These are phyloP conservation scores for Rhododendron simsii DNA, from an alignment of 148 eudicot genomes.

Conservation along the genomic window DNA sequence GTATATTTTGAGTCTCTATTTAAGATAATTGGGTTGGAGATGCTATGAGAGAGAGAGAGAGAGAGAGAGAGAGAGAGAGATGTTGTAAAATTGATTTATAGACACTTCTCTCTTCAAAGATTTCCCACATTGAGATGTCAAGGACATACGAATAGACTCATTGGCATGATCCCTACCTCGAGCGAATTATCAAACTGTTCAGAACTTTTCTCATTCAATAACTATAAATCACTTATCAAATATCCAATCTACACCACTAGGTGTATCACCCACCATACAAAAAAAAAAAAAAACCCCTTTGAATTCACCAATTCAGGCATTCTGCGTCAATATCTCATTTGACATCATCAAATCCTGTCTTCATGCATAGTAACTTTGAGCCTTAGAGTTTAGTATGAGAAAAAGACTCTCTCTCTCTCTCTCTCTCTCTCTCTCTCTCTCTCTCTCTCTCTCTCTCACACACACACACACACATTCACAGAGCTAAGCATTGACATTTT, in stretches of 20 bases:
- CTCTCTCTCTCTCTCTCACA: background rate
- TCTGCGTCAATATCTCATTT: background rate
- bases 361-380: background rate
- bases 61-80: background rate
- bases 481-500: background rate
- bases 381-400: too few species aligned
- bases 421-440: background rate
- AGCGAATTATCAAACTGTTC: background rate
- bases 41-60: background rate
- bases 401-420: background rate
- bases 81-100: background rate
- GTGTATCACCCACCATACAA: background rate
- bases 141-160: background rate
- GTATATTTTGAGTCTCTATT: too few species aligned
- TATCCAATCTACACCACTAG: background rate
- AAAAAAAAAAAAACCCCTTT: too few species aligned
- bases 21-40: too few species aligned
- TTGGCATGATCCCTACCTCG: background rate
- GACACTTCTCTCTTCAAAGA: background rate
- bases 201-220: background rate
- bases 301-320: background rate
- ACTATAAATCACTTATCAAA: background rate
- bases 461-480: background rate
- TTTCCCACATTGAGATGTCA: background rate
- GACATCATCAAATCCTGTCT: background rate